These are phyloP conservation scores for Polytolypa hystricis DNA, from an alignment of 2,329 filamentous ascomycete species.

Conservation along the genomic window DNA sequence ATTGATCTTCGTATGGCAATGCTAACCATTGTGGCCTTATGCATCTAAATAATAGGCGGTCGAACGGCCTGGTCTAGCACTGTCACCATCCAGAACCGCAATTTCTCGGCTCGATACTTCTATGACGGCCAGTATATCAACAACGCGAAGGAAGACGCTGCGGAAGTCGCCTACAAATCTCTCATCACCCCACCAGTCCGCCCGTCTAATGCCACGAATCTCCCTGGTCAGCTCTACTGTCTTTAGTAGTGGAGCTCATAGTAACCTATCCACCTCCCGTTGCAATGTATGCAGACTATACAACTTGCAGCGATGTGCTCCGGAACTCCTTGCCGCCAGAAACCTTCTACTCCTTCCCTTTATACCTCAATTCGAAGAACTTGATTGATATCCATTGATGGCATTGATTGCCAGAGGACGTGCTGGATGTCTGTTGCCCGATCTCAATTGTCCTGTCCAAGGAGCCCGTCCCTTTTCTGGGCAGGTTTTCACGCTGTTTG, in stretches of 20 bases:
- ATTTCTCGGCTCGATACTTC: constrained; percentile 69
- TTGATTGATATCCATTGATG: no score
- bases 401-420: no score
- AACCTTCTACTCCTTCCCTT: neutral
- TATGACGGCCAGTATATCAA: constrained; percentile 81
- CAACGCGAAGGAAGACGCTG: constrained; percentile 85
- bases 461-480: no score
- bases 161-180: constrained; percentile 54
- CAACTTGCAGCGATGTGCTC: neutral
- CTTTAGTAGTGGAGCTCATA: no score
- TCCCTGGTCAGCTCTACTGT: neutral
- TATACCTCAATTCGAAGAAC: no score
- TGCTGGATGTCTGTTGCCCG: no score
- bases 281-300: neutral
- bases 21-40: neutral
- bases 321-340: neutral
- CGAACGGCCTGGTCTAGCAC: constrained; percentile 83
- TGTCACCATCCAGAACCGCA: constrained; percentile 58
- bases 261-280: neutral
- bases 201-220: no score
- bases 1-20: no score
- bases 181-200: constrained; percentile 10
- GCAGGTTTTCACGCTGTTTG: no score
- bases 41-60: constrained; percentile 48
- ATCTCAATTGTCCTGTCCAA: no score